A percentile compares a stretch with the other conserved stretches of the same genome.
These are phyloP conservation scores for Heliosperma pusillum DNA, from an alignment of 148 eudicot genomes.

Conservation along the genomic window DNA sequence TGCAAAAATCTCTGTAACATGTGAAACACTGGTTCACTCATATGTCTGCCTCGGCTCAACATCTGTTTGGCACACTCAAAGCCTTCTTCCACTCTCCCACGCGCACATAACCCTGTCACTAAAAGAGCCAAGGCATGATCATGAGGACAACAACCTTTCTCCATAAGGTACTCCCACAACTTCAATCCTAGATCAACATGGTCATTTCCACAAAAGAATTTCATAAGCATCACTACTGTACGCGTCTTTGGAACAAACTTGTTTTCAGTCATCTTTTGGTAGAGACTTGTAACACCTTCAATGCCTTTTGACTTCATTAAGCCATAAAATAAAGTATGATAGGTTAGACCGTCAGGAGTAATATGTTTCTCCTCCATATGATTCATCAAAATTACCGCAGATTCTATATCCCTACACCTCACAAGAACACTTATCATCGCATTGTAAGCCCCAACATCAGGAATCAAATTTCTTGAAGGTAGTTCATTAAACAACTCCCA, in stretches of 20 bases:
- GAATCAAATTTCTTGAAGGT: slow-evolving; percentile 38
- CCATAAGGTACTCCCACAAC: slow-evolving; percentile 66
- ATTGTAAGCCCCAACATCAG: slow-evolving; percentile 76
- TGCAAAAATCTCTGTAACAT: slow-evolving; percentile 64
- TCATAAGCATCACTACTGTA: slow-evolving; percentile 84
- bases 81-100: slow-evolving; percentile 61
- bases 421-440: slow-evolving; percentile 66
- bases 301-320: slow-evolving; percentile 49
- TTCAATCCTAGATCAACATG: slow-evolving; percentile 57
- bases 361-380: slow-evolving; percentile 64
- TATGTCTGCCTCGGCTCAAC: slow-evolving; percentile 64
- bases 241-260: slow-evolving; percentile 66
- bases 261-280: slow-evolving; percentile 44
- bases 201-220: slow-evolving; percentile 56
- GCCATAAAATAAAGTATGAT: slow-evolving; percentile 65
- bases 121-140: slow-evolving; percentile 78
- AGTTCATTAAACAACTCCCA: slow-evolving; percentile 67
- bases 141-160: slow-evolving; percentile 78
- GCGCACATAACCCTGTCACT: slow-evolving; percentile 64
- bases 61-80: slow-evolving; percentile 67
- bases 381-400: slow-evolving; percentile 54
- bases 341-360: slow-evolving; percentile 56
- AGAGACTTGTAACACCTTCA: slow-evolving; percentile 50
- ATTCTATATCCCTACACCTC: slow-evolving; percentile 46
- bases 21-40: slow-evolving; percentile 47